Evolutionary conservation across 164 flowering plant species (phyloP).

Genomic region (Vitis amurensis): DNA sequence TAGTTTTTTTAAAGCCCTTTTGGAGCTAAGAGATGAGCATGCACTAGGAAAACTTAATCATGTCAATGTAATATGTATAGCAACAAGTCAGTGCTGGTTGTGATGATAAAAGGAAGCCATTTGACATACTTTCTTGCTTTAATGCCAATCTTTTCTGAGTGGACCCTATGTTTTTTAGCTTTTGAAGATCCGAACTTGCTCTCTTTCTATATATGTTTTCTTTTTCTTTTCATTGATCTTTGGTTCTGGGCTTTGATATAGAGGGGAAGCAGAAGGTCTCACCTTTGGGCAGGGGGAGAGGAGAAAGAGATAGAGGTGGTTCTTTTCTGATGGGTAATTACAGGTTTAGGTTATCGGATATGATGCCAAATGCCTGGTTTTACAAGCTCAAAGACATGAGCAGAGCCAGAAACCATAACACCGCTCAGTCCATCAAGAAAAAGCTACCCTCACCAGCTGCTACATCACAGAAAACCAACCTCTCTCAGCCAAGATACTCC

Average conservation of each 20-base stretch:
- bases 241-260: conserved; percentile 1
- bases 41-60: not conserved
- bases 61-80: not conserved
- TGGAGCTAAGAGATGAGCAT: not conserved
- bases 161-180: conserved; percentile 4
- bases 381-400: conserved; percentile 74
- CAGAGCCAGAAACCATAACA: conserved; percentile 29
- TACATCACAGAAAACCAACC: conserved; percentile 7
- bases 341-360: conserved; percentile 70
- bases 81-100: not conserved
- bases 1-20: not conserved
- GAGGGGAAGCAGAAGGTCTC: conserved; percentile 1
- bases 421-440: conserved; percentile 21
- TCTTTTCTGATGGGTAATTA: conserved; percentile 59
- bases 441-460: conserved; percentile 14
- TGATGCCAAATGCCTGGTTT: conserved; percentile 86
- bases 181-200: not conserved
- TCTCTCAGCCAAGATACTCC: conserved; percentile 37
- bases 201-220: too few species aligned
- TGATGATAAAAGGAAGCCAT: conserved; percentile 6
- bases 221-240: not conserved
- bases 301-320: conserved; percentile 10
- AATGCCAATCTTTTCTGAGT: conserved; percentile 4
- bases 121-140: conserved; percentile 6
- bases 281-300: not conserved